These are phyloP conservation scores for Scytalidium lignicola DNA, from an alignment of 2,329 filamentous ascomycete genomes.

Conservation along the genomic window DNA sequence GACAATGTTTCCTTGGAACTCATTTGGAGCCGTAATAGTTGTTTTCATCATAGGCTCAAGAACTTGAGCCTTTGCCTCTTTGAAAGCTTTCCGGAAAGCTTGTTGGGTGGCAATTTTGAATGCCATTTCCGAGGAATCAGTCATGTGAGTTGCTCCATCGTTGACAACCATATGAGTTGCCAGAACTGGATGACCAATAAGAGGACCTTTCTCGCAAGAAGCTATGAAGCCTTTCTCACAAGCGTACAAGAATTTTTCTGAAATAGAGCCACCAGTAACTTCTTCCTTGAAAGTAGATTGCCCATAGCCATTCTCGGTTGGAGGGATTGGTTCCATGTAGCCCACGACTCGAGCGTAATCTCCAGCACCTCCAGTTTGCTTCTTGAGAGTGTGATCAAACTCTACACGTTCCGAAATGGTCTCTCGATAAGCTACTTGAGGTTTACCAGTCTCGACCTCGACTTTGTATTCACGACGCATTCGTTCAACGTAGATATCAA, in stretches of 20 bases:
- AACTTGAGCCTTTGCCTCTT: constrained; percentile 72
- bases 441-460: constrained; percentile 91
- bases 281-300: constrained; percentile 81
- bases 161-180: constrained; percentile 88
- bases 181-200: constrained; percentile 89
- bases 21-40: constrained; percentile 87
- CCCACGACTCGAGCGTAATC: constrained; percentile 92
- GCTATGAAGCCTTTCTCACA: constrained; percentile 92
- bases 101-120: constrained; percentile 94
- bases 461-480: constrained; percentile 96
- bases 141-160: constrained; percentile 95
- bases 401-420: constrained; percentile 75
- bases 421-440: constrained; percentile 95
- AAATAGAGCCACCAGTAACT: constrained; percentile 83
- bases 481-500: constrained; percentile 96
- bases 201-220: constrained; percentile 78
- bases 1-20: constrained; percentile 96
- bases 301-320: constrained; percentile 41
- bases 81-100: constrained; percentile 93
- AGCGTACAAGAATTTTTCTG: constrained; percentile 91
- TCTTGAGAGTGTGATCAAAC: constrained; percentile 92
- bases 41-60: constrained; percentile 98
- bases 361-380: constrained; percentile 91
- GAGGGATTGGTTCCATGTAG: constrained; percentile 76
- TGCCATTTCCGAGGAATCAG: constrained; percentile 93